Evolutionary conservation across 148 eudicot genomes (phyloP).

Genomic region (Pouteria glomerata): DNA sequence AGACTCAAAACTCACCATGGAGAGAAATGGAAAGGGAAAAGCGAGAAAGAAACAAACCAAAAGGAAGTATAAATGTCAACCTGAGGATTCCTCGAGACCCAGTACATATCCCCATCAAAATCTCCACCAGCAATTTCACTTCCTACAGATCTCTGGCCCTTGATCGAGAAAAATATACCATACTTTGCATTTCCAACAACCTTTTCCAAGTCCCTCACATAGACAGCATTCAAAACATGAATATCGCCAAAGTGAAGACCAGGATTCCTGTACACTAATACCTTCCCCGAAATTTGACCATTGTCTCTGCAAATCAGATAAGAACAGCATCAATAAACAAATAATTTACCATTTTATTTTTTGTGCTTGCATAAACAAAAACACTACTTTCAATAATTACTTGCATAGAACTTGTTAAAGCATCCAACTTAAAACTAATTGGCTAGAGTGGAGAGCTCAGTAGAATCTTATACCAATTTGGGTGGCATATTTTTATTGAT

Average conservation of each 20-base stretch:
- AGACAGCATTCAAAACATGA: slow-evolving; percentile 56
- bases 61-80: slow-evolving; percentile 18
- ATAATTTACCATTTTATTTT: not conserved
- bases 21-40: not conserved
- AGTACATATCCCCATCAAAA: slow-evolving; percentile 83
- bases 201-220: slow-evolving; percentile 38
- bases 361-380: not conserved
- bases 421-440: no score
- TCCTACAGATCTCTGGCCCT: slow-evolving; percentile 63
- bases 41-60: not conserved
- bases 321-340: not conserved
- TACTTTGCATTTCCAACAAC: slow-evolving; percentile 66
- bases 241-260: slow-evolving; percentile 81
- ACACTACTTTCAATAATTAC: not conserved
- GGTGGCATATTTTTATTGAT: no score
- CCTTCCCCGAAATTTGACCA: slow-evolving; percentile 60
- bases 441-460: no score
- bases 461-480: no score
- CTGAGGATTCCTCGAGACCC: slow-evolving; percentile 74
- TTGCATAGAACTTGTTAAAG: not conserved
- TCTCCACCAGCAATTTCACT: slow-evolving; percentile 91
- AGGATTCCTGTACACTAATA: slow-evolving; percentile 76
- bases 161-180: slow-evolving; percentile 65
- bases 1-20: not conserved
- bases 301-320: slow-evolving; percentile 42